phyloP scores from a whole-genome alignment of 257 asterid species.

The Capsicum rhomboideum region DNA sequence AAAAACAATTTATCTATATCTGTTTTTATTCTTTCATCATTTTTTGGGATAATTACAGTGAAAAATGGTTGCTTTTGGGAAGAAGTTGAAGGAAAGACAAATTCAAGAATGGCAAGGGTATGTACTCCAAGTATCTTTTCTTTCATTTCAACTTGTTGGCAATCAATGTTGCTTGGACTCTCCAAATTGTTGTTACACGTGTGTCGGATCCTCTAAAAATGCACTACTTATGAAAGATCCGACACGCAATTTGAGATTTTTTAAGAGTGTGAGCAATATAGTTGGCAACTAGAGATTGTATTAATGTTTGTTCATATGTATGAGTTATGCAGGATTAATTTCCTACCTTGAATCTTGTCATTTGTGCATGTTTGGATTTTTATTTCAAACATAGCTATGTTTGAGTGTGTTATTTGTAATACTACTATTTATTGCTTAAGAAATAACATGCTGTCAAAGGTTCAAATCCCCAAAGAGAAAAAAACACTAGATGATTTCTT shows the following conservation, averaged over 20 bases:
- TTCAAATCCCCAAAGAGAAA: too few relatives aligned
- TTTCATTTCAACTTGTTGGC: not conserved
- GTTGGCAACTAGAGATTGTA: not conserved
- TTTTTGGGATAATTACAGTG: not conserved
- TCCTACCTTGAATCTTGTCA: not conserved
- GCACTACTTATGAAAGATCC: not conserved
- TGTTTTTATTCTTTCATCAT: not conserved
- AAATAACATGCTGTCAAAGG: not conserved
- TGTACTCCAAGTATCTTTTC: not conserved
- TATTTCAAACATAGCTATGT: not conserved
- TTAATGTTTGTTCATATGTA: not conserved
- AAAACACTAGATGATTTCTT: too few relatives aligned
- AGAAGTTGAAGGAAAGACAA: conserved; percentile 4
- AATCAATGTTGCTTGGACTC: not conserved
- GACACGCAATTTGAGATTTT: not conserved
- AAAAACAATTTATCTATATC: not conserved
- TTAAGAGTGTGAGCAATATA: not conserved
- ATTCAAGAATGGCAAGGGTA: conserved; percentile 3
- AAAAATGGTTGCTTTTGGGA: conserved; percentile 5
- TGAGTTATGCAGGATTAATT: not conserved
- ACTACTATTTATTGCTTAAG: not conserved
- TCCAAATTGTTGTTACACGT: not conserved
- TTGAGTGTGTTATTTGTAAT: not conserved
- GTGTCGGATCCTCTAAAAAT: not conserved
- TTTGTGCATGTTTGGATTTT: not conserved